These are phyloP conservation scores for Pedinophyceae sp. DNA, from an alignment of 139 green algal genomes.

Conservation along the genomic window DNA sequence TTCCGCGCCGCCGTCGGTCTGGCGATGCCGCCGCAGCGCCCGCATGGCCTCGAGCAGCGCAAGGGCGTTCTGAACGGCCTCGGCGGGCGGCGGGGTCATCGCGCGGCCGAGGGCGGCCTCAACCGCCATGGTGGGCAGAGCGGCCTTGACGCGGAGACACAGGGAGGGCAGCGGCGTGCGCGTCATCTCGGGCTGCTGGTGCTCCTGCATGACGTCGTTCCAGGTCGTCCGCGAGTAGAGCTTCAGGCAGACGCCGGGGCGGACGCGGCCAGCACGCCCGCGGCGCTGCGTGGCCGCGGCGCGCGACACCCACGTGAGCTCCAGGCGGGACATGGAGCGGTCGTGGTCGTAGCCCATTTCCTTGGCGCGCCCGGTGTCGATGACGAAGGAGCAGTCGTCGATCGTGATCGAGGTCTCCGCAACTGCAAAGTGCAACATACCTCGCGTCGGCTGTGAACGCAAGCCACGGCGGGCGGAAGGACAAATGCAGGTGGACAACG, in stretches of 20 bases:
- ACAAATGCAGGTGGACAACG: no score
- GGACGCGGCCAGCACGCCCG: constrained; percentile 64
- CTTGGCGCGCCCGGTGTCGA: constrained; percentile 81
- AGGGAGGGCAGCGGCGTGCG: constrained; percentile 9
- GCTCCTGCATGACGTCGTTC: constrained; percentile 5
- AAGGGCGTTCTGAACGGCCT: no score
- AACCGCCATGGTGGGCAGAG: background rate
- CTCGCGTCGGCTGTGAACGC: no score
- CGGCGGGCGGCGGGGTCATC: constrained; percentile 9
- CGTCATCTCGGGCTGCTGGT: constrained; percentile 11
- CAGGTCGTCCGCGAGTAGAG: constrained; percentile 41
- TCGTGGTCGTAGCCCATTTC: constrained; percentile 30
- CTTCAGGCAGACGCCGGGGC: constrained; percentile 56
- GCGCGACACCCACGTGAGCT: constrained; percentile 51
- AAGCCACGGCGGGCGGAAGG: no score
- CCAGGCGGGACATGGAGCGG: background rate
- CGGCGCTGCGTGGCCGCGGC: constrained; percentile 62
- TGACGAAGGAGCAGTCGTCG: constrained; percentile 71
- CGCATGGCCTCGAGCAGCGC: no score
- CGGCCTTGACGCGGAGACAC: constrained; percentile 1
- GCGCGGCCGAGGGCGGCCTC: constrained; percentile 3
- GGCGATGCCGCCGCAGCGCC: no score
- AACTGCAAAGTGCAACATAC: no score
- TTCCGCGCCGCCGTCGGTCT: constrained; percentile 11
- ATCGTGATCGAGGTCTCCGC: constrained; percentile 92